Percentiles rank a stretch among this genome's conserved stretches.
phyloP scores from a whole-genome alignment of 2,329 filamentous ascomycete genomes.

The Fusarium sp. region DNA sequence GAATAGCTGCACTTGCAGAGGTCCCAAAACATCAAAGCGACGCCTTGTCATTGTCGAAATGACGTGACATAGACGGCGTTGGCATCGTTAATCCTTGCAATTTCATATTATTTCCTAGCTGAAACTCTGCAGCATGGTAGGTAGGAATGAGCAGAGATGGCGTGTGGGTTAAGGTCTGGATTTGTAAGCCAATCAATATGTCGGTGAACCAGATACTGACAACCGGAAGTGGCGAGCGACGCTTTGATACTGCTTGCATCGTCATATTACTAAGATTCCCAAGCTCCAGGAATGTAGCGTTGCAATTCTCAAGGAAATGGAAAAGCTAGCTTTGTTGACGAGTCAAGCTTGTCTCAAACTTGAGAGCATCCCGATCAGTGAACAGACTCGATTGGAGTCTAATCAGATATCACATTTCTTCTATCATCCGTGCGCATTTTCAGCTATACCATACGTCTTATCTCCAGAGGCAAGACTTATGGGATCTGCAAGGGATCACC shows the following conservation, averaged over 20 bases:
- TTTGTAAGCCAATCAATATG: too few species aligned
- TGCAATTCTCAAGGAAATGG: background rate
- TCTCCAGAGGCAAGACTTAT: background rate
- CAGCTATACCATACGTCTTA: too few species aligned
- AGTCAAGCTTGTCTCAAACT: background rate
- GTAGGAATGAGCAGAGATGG: background rate
- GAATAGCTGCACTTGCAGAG: too few species aligned
- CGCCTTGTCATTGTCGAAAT: too few species aligned
- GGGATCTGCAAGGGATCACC: background rate
- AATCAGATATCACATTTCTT: background rate
- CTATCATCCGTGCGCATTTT: background rate
- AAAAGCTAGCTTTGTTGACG: too few species aligned
- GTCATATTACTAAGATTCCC: background rate
- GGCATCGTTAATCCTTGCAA: too few species aligned
- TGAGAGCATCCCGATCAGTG: background rate
- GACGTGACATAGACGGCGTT: too few species aligned
- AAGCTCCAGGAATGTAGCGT: background rate
- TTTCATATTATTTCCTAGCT: too few species aligned
- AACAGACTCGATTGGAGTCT: background rate
- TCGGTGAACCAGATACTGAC: too few species aligned
- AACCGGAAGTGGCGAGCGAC: background rate
- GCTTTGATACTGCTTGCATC: background rate
- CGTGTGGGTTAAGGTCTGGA: background rate
- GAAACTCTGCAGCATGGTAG: too few species aligned
- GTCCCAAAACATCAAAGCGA: too few species aligned